Base-by-base conservation (phyloP, 192 early-diverging fungal species). In the Geranomyces michiganensis region DNA sequence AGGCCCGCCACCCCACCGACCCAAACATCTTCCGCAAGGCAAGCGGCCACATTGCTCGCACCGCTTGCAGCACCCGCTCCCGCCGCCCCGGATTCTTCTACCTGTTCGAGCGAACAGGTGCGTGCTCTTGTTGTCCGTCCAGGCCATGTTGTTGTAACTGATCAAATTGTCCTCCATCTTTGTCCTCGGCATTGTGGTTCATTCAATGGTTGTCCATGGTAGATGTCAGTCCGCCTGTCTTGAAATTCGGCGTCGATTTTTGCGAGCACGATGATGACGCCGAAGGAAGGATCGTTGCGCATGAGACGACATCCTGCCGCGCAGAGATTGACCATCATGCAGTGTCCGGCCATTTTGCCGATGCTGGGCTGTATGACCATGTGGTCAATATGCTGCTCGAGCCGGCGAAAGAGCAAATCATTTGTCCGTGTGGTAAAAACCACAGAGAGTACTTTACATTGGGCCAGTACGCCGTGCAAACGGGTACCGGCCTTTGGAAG, bases 191-290 rank as follows among this genome's bases (percentile, higher is more conserved):
- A 47, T 47, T 10, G 10, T 47, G 46, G 19, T 47, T 10, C 19
- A 19, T 47, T 19, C 0, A 59, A 59, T 29, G 15, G 56, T 26
- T 26, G 19, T 59, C 0, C 19, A 0, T 21, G 2, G 14, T 26
- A 62, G 31, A 2, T 1, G 26, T 62, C 22, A 21, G 27, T 8
- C 22, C 31, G 10, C 31, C 60, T 30, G 60, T 62, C 32, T 10
- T 62, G n/a, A 62, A 62, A 62, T 62, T 62, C 32, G 60, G 60
- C n/a, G 36, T 62, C 13, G 60, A 62, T 27, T 36, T 36, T 21
- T 21, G 22, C 32, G 59, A 29, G 21, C 9, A 26, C n/a, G 60
- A 62, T 62, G 60, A 8, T 41, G 29, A 41, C n/a, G 60, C 30
- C 13, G 60, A 62, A 0, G 32, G 36, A 7, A 17, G 60, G 13